Percentiles rank a stretch among this genome's conserved stretches.
These are phyloP conservation scores for Colletotrichum salicis DNA, from an alignment of 2,329 filamentous ascomycete genomes.

Conservation along the genomic window DNA sequence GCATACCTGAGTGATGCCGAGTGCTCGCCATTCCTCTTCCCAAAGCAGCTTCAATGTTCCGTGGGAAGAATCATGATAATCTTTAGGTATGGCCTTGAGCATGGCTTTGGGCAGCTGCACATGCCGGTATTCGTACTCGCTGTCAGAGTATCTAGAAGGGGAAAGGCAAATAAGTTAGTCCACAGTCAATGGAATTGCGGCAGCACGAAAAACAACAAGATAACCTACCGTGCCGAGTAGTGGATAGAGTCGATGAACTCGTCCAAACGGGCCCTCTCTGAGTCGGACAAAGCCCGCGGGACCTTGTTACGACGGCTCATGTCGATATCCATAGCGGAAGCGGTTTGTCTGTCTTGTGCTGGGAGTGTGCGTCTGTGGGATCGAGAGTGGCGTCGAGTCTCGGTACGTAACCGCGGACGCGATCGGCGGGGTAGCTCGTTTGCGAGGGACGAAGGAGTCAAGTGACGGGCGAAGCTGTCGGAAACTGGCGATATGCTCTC, in stretches of 20 bases:
- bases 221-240: slow-evolving; percentile 84
- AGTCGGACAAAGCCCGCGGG: slow-evolving; percentile 81
- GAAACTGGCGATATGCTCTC: slow-evolving; percentile 18
- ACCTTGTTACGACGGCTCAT: slow-evolving; percentile 85
- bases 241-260: slow-evolving; percentile 95
- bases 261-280: slow-evolving; percentile 84
- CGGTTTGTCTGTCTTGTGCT: slow-evolving; percentile 9
- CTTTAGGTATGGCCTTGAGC: slow-evolving; percentile 95
- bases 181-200: not conserved
- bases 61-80: slow-evolving; percentile 89
- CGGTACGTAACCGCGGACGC: slow-evolving; percentile 22
- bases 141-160: slow-evolving; percentile 83
- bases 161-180: slow-evolving; percentile 2
- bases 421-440: slow-evolving; percentile 19
- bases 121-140: slow-evolving; percentile 95
- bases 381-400: slow-evolving; percentile 30
- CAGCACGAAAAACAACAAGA: not conserved
- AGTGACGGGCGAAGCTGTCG: slow-evolving; percentile 11
- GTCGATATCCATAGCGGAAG: slow-evolving; percentile 70
- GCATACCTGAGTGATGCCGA: slow-evolving; percentile 94
- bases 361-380: slow-evolving; percentile 20
- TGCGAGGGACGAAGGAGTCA: not conserved
- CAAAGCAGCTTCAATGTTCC: slow-evolving; percentile 95
- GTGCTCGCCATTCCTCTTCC: slow-evolving; percentile 97
- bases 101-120: slow-evolving; percentile 98